Base-by-base conservation (phyloP, 1,284 basidiomycete genomes). In the Xanthoconium separans region DNA sequence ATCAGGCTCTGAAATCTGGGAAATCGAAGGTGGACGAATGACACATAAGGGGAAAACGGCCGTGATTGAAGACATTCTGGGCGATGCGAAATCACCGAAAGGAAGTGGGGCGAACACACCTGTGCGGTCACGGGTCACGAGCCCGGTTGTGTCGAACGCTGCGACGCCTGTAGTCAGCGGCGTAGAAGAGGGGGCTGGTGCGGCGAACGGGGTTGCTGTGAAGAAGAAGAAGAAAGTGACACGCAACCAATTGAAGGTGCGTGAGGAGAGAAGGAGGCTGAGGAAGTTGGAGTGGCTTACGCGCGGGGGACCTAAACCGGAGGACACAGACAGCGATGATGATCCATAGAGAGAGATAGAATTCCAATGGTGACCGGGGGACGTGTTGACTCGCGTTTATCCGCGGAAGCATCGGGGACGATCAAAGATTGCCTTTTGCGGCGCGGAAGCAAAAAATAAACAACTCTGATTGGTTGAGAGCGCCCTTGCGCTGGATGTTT, bases 211-310 rank as follows among this genome's bases (percentile, higher is more conserved):
- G 44, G 70, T 78, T 27, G 67, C 34, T 41, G 47, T 78, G 51
- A 88, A 78, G 75, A 95, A 90, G 78, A 95, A 95, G 80, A 97
- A 96, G 81, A 95, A 94, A 76, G 48, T 81, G 71, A 95, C 94
- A 9, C 82, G 94, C 58, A 97, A 97, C 75, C 92, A 96, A 71
- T 44, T 89, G 60, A 97, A 97, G 74, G 92, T 83, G 9, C 87
- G 85, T 71, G 92, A 93, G 71, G 93, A 94, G 73, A 79, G 93
- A 56, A 77, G 91, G 66, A 78, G 85, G 60, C 69, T 86, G 65
- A 79, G 93, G 62, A 94, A 94, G 75, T 69, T 96, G 57, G 79
- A 83, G 58, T 98, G 93, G 93, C 76, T 97, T 56, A 84, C 81
- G 20, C 83, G 83, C 66, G 95, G 95, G 50, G 93, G 83, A 29